Evolutionary conservation across 768 basidiomycete genomes (phyloP), one percentile per base, ranked within the genome.

Genomic region (Cystofilobasidium macerans): DNA sequence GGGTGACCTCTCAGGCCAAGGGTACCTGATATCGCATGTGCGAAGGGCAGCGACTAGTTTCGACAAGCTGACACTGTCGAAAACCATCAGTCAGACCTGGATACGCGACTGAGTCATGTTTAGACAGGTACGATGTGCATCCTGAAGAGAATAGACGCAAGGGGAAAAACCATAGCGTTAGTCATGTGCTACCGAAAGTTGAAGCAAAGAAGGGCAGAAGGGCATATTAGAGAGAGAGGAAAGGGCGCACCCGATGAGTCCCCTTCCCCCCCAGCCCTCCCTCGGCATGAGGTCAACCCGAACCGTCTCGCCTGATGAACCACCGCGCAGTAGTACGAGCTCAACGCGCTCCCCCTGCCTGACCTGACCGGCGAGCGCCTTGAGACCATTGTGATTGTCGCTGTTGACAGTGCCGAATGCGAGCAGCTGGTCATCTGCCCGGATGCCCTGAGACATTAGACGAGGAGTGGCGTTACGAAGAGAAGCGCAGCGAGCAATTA

Each of bases 241-340:
- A 9, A 16, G 36, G 42, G 58, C 65, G 20, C n/a, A 61, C 67
- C 67, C 67, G n/a, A 68, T 35, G 40, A 62, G 24, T 8, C 67
- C 67, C 38, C 67, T 36, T 3, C 67, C 67, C 53, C 67, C 67
- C 67, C 67, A 68, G 2, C 67, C 67, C 11, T 33, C 57, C 43
- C 48, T 32, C 20, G 67, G 67, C 33, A 59, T 48, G 35, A 68
- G 14, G 1, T 18, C 45, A 28, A 62, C 18, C 11, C n/a, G n/a
- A 8, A 63, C 61, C 14, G 12, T 1, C 28, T 33, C 14, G 0
- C 33, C 54, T 12, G 35, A 33, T 18, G 7, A 18, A 6, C 32
- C 26, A 22, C 60, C 60, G 43, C 67, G 61, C n/a, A 62, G 38
- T 26, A 68, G 61, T 13, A 30, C 14, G 24, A 68, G 33, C 38